Evolutionary conservation across 23 red algal genomes (phyloP).

Genomic region (Gracilaria domingensis): DNA sequence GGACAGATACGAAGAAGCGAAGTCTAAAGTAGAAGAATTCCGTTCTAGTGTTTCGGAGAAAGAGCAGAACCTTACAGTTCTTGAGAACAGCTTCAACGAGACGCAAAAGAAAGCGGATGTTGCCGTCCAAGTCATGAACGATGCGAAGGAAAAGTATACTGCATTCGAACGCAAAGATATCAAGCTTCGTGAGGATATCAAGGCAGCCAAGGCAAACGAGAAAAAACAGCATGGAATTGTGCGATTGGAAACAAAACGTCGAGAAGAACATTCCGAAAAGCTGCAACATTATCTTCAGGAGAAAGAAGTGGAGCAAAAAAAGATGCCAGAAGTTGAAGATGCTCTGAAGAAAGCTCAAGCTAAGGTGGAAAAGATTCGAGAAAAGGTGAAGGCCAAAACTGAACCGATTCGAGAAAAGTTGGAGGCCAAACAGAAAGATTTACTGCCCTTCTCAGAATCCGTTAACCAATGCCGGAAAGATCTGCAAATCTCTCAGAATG

Average conservation of each 20-base stretch:
- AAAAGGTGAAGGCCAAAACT: constrained; percentile 58
- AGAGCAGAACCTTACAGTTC: constrained; percentile 35
- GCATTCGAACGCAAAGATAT: constrained; percentile 89
- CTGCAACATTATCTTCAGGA: constrained; percentile 31
- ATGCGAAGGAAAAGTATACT: constrained; percentile 66
- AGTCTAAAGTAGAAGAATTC: constrained; percentile 44
- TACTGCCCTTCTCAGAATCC: constrained; percentile 67
- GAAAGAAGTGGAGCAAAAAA: constrained; percentile 31
- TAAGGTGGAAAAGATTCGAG: constrained; percentile 58
- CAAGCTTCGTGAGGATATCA: constrained; percentile 83
- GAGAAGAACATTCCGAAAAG: constrained; percentile 39
- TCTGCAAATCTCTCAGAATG: constrained; percentile 38
- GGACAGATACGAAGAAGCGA: constrained; percentile 39
- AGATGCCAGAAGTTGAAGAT: constrained; percentile 29
- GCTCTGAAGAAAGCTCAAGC: constrained; percentile 35
- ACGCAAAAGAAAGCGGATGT: constrained; percentile 52
- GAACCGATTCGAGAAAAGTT: constrained; percentile 57
- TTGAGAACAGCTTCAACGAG: constrained; percentile 65
- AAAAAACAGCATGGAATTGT: constrained; percentile 60
- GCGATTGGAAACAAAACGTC: constrained; percentile 41
- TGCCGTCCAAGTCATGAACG: constrained; percentile 53
- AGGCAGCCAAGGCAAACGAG: constrained; percentile 73
- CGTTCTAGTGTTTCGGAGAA: constrained; percentile 53
- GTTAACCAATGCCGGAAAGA: constrained; percentile 55
- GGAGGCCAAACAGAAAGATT: constrained; percentile 69